phyloP scores from a whole-genome alignment of 305 asterid genomes.

The Nicotiana rustica region DNA sequence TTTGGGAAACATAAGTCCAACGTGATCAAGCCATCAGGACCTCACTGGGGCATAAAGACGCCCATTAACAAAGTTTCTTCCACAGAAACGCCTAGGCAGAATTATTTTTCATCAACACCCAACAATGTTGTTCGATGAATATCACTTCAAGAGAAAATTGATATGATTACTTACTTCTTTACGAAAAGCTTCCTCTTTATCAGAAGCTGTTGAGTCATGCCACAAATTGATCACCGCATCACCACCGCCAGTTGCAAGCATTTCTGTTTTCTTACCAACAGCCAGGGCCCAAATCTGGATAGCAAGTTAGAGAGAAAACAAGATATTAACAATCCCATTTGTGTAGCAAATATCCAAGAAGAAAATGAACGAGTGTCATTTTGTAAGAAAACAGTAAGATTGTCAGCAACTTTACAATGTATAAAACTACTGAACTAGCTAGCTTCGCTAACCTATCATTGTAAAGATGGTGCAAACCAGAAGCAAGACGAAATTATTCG shows the following conservation, averaged over 20 bases:
- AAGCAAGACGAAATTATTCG: conserved; percentile 10
- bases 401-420: neutral
- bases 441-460: neutral
- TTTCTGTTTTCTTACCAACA: conserved; percentile 75
- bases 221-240: conserved; percentile 84
- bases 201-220: conserved; percentile 83
- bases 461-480: neutral
- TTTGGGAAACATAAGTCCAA: neutral
- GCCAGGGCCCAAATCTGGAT: conserved; percentile 85
- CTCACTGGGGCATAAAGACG: neutral
- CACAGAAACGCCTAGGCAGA: neutral
- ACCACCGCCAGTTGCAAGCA: conserved; percentile 85
- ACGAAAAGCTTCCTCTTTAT: conserved; percentile 76
- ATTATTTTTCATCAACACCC: conserved; percentile 18
- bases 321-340: conserved; percentile 29
- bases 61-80: neutral
- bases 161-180: conserved; percentile 65
- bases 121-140: conserved; percentile 27
- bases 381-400: too few relatives aligned
- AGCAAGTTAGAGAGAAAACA: conserved; percentile 30
- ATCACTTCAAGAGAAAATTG: conserved; percentile 26
- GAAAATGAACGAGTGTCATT: conserved; percentile 3
- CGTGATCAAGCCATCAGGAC: conserved; percentile 15
- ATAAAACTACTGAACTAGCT: neutral
- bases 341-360: conserved; percentile 11